Conservation (phyloP, 306 rosid genomes). For the Astragalus membranaceus region DNA sequence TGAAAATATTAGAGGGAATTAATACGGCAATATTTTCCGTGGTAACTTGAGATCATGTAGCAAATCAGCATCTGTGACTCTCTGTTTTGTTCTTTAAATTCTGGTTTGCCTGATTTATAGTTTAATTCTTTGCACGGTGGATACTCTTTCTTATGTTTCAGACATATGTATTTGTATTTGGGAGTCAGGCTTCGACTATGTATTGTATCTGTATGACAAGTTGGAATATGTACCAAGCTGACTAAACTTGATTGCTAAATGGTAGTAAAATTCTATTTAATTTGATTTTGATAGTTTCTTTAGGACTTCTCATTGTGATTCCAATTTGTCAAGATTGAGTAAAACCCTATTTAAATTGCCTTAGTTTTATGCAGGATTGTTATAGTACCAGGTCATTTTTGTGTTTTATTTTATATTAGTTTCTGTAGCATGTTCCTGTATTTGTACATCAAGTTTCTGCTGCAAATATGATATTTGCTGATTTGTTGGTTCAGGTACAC, state of each 20-base stretch:
- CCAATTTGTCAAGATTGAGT: not conserved
- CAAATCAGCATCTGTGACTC: slow-evolving; percentile 1
- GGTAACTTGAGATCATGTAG: not conserved
- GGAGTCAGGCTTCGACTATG: not conserved
- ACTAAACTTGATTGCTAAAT: not conserved
- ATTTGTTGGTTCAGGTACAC: slow-evolving; percentile 70
- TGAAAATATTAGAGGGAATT: slow-evolving; percentile 17
- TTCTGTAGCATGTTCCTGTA: slow-evolving; percentile 2
- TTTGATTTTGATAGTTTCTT: not conserved
- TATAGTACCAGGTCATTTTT: not conserved
- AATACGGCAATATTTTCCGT: not conserved
- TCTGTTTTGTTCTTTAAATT: slow-evolving; percentile 9
- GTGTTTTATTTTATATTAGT: not conserved
- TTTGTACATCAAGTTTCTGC: slow-evolving; percentile 3
- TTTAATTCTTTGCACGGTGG: slow-evolving; percentile 12
- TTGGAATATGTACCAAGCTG: slow-evolving; percentile 3
- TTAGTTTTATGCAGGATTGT: not conserved
- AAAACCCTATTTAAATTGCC: slow-evolving; percentile 3
- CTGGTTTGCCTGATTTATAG: not conserved
- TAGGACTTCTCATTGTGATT: not conserved
- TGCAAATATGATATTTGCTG: slow-evolving; percentile 5
- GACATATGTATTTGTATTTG: not conserved
- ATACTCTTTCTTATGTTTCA: slow-evolving; percentile 2
- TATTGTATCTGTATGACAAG: not conserved
- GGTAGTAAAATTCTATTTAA: not conserved